Base-by-base conservation (phyloP, 2,329 filamentous ascomycete species). In the Trichophyton simii region DNA sequence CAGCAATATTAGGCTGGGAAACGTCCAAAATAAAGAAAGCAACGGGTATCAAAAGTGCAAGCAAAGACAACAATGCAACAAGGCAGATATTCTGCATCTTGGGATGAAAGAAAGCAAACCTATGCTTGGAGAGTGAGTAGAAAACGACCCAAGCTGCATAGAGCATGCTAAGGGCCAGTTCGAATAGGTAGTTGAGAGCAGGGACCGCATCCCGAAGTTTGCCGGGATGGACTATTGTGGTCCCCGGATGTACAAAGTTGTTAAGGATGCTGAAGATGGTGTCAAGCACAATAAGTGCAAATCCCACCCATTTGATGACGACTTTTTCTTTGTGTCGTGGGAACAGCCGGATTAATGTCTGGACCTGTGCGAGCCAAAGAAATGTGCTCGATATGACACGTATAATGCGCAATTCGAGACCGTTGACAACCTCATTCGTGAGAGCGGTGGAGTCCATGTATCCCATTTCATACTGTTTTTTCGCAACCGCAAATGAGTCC, bases 301-400 rank as follows among this genome's bases (percentile, higher is more conserved):
- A 96, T 1, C 92, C 94, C 15, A 92, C 90, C 92, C 92, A 99
- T 77, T 97, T 97, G 76, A 99, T 99, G 66, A 97, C 89, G 59
- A 97, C 86, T 76, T 97, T 97, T 76, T 99, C 94, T 70, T 95
- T 89, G 70, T 97, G 92, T 38, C 94, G 89, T 6, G 94, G 94
- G 68, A 99, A 99, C 1, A 99, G 80, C 60, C 94, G 87, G 67
- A 97, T 97, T 62, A 99, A 77, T 0, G 94, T 99, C 76, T 99
- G 94, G 0, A 95, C 92, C 75, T 99, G 94, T 0, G 94, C 94
- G 44, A 99, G 84, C 92, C 94, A 97, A 34, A 99, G 80, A 72
- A 97, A 97, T 0, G 94, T 91, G 73, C 96, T 91, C 18, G 92
- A 97, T 65, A 99, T 90, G 67, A 97, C 84, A 66, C 91, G 87